These are phyloP conservation scores for Wickerhamomyces sp. DNA, from an alignment of 1,139 yeast species.

Conservation along the genomic window DNA sequence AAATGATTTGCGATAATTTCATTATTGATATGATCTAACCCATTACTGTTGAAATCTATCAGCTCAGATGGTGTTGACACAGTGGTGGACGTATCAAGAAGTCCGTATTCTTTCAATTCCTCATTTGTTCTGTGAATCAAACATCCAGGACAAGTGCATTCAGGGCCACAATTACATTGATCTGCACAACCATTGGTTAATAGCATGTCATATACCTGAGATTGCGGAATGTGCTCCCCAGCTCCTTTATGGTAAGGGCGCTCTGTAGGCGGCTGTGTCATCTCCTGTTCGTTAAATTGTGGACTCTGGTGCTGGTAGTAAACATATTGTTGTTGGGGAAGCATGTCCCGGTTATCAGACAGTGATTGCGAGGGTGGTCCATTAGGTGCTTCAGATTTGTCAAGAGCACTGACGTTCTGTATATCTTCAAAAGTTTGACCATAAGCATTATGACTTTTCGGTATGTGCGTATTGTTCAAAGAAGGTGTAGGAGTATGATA, in stretches of 20 bases:
- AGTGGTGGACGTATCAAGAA: conserved; percentile 15
- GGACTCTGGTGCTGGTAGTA: too few species aligned
- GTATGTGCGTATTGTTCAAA: too few species aligned
- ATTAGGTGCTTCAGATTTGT: too few species aligned
- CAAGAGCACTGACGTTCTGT: too few species aligned
- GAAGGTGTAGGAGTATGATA: not conserved
- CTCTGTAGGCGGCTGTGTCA: too few species aligned
- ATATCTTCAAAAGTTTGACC: too few species aligned
- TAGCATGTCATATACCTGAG: conserved; percentile 13
- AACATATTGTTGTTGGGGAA: not conserved
- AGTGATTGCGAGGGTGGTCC: too few species aligned
- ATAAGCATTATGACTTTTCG: too few species aligned
- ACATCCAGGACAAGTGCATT: conserved; percentile 22
- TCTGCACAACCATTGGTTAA: conserved; percentile 19
- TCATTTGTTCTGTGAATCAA: conserved; percentile 22
- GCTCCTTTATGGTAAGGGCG: not conserved
- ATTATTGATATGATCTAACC: not conserved
- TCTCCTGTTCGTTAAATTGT: too few species aligned
- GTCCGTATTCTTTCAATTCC: conserved; percentile 19
- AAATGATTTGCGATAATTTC: not conserved
- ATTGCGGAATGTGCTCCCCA: not conserved
- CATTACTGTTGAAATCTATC: not conserved
- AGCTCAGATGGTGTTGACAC: conserved; percentile 10
- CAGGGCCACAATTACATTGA: conserved; percentile 22
- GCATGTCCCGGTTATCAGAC: too few species aligned